phyloP scores from a whole-genome alignment of 306 rosid genomes.

The Leucaena leucocephala region DNA sequence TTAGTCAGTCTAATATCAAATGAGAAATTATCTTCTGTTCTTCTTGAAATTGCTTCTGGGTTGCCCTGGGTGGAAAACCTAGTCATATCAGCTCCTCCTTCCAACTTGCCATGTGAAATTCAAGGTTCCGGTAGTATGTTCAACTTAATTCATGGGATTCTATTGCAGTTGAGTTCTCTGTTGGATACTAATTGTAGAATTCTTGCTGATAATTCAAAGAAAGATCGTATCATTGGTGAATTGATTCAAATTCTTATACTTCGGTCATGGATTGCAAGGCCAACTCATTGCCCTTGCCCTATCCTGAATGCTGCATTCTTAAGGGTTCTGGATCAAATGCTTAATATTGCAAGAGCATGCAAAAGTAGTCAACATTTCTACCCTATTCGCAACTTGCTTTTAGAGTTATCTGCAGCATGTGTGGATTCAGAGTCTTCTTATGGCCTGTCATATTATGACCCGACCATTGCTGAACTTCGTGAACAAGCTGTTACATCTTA shows the following conservation, averaged over 20 bases:
- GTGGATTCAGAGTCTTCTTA: constrained; percentile 65
- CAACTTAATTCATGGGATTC: constrained; percentile 84
- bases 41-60: constrained; percentile 73
- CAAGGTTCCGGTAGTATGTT: constrained; percentile 40
- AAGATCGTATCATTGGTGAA: constrained; percentile 66
- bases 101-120: constrained; percentile 29
- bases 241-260: constrained; percentile 58
- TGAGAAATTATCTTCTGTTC: constrained; percentile 74
- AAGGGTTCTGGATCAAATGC: constrained; percentile 79
- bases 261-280: constrained; percentile 73
- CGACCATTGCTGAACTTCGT: constrained; percentile 78
- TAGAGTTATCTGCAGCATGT: constrained; percentile 73
- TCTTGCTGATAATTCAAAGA: constrained; percentile 80
- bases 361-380: constrained; percentile 44
- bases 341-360: constrained; percentile 66
- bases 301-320: constrained; percentile 71
- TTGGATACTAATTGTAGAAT: constrained; percentile 74
- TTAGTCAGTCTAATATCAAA: constrained; percentile 80
- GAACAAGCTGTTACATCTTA: constrained; percentile 84
- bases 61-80: constrained; percentile 58
- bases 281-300: constrained; percentile 70
- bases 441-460: constrained; percentile 62
- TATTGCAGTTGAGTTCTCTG: constrained; percentile 80
- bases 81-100: constrained; percentile 31
- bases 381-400: constrained; percentile 57